Evolutionary conservation across 192 early-diverging fungal genomes (phyloP).

Genomic region (Funneliformis geosporum): DNA sequence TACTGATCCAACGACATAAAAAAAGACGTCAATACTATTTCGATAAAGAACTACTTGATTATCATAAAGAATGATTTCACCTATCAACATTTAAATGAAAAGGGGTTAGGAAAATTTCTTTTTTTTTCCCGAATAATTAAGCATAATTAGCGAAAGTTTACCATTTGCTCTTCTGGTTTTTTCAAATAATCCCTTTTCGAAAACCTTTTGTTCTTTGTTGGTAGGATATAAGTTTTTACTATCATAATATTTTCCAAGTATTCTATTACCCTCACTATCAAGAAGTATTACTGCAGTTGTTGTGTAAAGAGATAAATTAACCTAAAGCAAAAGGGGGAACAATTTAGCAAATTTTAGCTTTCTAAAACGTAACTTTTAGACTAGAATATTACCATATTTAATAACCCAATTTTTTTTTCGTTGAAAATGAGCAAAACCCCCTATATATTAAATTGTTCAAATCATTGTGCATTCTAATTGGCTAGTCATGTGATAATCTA

Average conservation of each 20-base stretch:
- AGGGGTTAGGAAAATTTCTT: not conserved
- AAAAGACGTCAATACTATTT: conserved; percentile 81
- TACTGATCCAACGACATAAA: conserved; percentile 86
- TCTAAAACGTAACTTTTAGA: not conserved
- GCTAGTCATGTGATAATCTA: too few species aligned
- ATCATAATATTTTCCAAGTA: conserved; percentile 92
- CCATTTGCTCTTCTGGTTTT: conserved; percentile 84
- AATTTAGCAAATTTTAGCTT: not conserved
- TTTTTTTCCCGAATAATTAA: too few species aligned
- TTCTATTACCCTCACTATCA: conserved; percentile 89
- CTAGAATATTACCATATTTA: not conserved
- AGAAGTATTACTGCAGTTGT: conserved; percentile 88
- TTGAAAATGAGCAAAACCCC: too few species aligned
- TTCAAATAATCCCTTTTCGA: conserved; percentile 89
- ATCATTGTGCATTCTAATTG: too few species aligned
- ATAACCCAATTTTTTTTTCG: too few species aligned
- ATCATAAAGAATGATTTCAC: conserved; percentile 93
- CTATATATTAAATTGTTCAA: too few species aligned
- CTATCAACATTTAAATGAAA: conserved; percentile 39
- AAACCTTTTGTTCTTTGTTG: conserved; percentile 83
- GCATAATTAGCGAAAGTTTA: conserved; percentile 34
- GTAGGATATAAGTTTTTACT: conserved; percentile 53
- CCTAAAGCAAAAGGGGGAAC: conserved; percentile 30
- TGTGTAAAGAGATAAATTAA: conserved; percentile 83
- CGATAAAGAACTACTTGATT: conserved; percentile 89